Base-by-base conservation (phyloP, 2,329 filamentous ascomycete species). In the Aspergillus fumigatus region DNA sequence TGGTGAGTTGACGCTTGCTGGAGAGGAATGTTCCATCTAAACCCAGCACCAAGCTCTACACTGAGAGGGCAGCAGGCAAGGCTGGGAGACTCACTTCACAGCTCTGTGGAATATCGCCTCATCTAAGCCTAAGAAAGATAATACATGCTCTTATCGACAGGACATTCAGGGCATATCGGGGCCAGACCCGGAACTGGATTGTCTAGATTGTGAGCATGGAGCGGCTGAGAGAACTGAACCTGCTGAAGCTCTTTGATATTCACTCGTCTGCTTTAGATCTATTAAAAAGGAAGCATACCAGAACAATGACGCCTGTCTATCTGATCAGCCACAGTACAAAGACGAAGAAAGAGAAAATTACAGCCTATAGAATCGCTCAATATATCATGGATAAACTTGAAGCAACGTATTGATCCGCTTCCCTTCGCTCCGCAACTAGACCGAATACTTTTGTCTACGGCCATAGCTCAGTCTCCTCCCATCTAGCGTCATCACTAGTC, bases 381-480 rank as follows among this genome's bases (percentile, higher is more conserved):
- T 23, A 14, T 23, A 11, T 5, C 21, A 47, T 26, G 11, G 23
- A 47, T 23, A 26, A 5, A 26, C 5, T 10, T 14, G 19, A 19
- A 43, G 10, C 8, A 21, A 43, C 4, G 14, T 7, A 38, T 17
- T 38, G 14, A 5, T 17, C 32, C 1, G 32, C 32, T 35, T 38
- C 14, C 3, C 14, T 17, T 38, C 32, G 3, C 14, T n/a, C 32
- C 19, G 3, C 10, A 21, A 9, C 5, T 25, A 26, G 23, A 11
- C 3, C 43, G 4, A 47, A 21, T 26, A 26, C 14, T 41, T 41
- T 75, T 64, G 32, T 17, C 32, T 38, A 82, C 23, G 82, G 81
- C 89, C 89, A 92, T 38, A 89, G 72, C 73, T 92, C 88, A 11
- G 82, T 79, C 67, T 81, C 81, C 62, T 83, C 82, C 91, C 90